Evolutionary conservation across 805 yeast species (phyloP).

Genomic region (Ogataea paraovalis): DNA sequence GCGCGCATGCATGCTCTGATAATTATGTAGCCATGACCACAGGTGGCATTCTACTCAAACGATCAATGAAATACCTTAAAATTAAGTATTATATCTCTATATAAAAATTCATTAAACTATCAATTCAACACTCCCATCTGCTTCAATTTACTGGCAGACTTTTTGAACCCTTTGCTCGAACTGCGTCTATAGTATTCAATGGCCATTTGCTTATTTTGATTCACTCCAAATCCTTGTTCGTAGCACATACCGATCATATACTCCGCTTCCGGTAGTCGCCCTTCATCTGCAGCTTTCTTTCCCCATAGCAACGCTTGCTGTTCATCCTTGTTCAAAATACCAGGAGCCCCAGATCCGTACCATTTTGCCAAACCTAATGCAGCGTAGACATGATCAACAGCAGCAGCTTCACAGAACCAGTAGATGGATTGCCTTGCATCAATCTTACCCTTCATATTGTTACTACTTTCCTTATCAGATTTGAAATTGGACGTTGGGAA

Average conservation of each 20-base stretch:
- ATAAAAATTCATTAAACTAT: no score
- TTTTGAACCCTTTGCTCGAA: slow-evolving; percentile 56
- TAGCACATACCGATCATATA: slow-evolving; percentile 66
- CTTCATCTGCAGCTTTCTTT: slow-evolving; percentile 54
- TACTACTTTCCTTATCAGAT: slow-evolving; percentile 29
- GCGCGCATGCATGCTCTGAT: no score
- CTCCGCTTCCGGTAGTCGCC: slow-evolving; percentile 54
- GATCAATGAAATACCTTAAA: no score
- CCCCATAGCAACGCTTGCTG: slow-evolving; percentile 70
- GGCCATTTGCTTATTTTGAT: slow-evolving; percentile 40
- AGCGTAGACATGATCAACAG: slow-evolving; percentile 59
- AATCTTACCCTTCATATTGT: slow-evolving; percentile 29
- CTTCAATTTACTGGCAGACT: slow-evolving; percentile 42
- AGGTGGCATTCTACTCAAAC: no score
- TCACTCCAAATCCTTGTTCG: slow-evolving; percentile 62
- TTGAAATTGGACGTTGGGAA: slow-evolving; percentile 32
- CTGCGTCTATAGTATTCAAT: slow-evolving; percentile 52
- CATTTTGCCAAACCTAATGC: slow-evolving; percentile 74
- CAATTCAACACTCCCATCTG: slow-evolving; percentile 8
- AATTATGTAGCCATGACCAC: no score
- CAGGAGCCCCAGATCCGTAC: slow-evolving; percentile 67
- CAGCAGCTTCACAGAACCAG: slow-evolving; percentile 72
- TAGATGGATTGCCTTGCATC: slow-evolving; percentile 60
- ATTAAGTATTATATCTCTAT: no score
- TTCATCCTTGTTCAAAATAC: slow-evolving; percentile 49